Base-by-base conservation (phyloP, 176 grass and related monocot genomes). In the Cenchrus fungigraminus region DNA sequence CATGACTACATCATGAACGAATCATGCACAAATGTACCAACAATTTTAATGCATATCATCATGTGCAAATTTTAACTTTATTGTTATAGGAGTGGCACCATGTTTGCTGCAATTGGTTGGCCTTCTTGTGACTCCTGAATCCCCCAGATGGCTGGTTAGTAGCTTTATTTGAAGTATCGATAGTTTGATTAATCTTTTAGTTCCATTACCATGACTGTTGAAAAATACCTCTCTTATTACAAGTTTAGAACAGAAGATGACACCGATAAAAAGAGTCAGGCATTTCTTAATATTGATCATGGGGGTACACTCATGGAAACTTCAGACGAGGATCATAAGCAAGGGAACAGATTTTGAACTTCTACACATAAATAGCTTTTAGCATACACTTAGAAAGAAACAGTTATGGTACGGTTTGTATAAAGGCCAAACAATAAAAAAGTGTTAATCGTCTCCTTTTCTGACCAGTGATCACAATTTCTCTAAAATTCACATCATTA, bases 121-220 rank as follows among this genome's bases (percentile, higher is more conserved):
- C 47, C 89, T 97, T 80, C 52, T 90, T 72, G 85, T 92, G 31
- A 92, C 91, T 82, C 94, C 94, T 9, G 94, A 97, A 73, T 97
- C 94, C 71, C 94, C 94, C 0, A 92, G 94, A 82, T 97, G 94
- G 94, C 80, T 97, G 79, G 94, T 97, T 82, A 82, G 82, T 77
- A 16, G 62, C 29, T 74, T 86, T 71, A 2, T 58, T 44, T 63
- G 32, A 64, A 71, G 6, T 64, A 42, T 15, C 52, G 16, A 8
- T 64, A 17, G 4, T 67, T 67, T 71, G 44, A 56, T 31, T 6
- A 46, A 63, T 71, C 15, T 77, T 57, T 63, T n/a, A 0, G 5
- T 16, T 78, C 5, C 29, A 73, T 25, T 62, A 52, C 8, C 4
- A n/a, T 68, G 13, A 19, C 45, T 13, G 9, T 67, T 75, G 45